A percentile compares a stretch with the other conserved stretches of the same genome.
phyloP scores from a whole-genome alignment of 2,329 filamentous ascomycete species.

The Clonostachys rhizophaga region DNA sequence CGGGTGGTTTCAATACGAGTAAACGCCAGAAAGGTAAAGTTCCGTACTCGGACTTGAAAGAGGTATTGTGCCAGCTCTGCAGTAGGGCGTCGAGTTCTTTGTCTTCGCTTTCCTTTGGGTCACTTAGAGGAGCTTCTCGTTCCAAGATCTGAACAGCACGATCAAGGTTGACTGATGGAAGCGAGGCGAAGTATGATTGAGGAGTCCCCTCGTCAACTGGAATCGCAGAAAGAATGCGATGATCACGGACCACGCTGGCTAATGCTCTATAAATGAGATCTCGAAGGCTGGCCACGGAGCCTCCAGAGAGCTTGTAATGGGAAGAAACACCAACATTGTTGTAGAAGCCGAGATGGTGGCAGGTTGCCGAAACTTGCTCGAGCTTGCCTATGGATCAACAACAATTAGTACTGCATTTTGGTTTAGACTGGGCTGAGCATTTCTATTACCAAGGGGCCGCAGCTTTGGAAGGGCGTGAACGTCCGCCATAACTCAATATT shows the following conservation, averaged over 20 bases:
- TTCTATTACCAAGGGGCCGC: too few relatives aligned
- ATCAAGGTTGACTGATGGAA: conserved; percentile 32
- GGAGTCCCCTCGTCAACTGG: conserved; percentile 29
- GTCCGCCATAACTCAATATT: too few relatives aligned
- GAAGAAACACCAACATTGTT: conserved; percentile 34
- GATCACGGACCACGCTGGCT: conserved; percentile 24
- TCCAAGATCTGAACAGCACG: conserved; percentile 26
- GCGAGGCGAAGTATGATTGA: conserved; percentile 33
- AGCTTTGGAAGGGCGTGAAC: too few relatives aligned
- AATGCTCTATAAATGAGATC: conserved; percentile 25
- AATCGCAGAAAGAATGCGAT: conserved; percentile 35
- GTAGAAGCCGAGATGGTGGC: conserved; percentile 35
- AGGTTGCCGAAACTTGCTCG: conserved; percentile 35
- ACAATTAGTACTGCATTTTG: too few relatives aligned
- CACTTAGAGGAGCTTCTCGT: conserved; percentile 7
- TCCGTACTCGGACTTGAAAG: conserved; percentile 20
- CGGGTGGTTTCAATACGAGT: conserved; percentile 22
- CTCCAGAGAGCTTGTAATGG: conserved; percentile 21
- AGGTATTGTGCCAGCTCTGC: conserved; percentile 29
- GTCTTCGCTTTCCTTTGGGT: conserved; percentile 18
- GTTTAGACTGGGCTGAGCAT: too few relatives aligned
- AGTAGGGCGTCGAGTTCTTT: conserved; percentile 32
- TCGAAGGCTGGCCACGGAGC: conserved; percentile 9
- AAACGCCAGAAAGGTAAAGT: conserved; percentile 37
- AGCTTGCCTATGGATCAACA: conserved; percentile 21